Evolutionary conservation across 805 yeast genomes (phyloP), one percentile per base, ranked within the genome.

Genomic region (Kregervanrija delftensis): DNA sequence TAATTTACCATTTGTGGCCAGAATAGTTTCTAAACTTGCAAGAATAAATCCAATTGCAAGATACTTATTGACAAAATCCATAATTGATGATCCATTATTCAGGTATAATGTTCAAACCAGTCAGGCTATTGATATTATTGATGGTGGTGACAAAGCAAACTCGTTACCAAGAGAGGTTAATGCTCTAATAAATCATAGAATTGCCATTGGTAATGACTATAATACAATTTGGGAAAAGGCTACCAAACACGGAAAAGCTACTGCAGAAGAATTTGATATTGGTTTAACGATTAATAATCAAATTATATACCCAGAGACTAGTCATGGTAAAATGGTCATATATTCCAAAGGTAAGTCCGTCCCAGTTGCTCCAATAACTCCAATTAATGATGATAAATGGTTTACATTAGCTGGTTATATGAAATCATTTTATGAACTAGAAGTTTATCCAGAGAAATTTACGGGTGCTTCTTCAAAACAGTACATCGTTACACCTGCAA

Each of bases 61-160:
- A 44, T 45, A 57, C 2, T 50, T 53, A 11, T 67, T 75, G 17
- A 42, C 66, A 40, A 53, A 64, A 16, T 64, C 40, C 46, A 58
- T 56, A 43, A 44, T 43, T 11, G 41, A 49, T 5, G 52, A 57
- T 17, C 41, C 45, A n/a, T 28, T 42, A 33, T 49, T 51, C 35
- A 61, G 68, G 46, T 77, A 72, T 49, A 58, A 74, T 40, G 64
- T 81, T 22, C 67, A 72, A 44, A 83, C 91, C 0, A 72, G 86
- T 8, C 86, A 79, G 60, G 84, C 90, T 0, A 70, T 74, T 35
- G 88, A 82, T 55, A 69, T 81, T 16, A 70, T 86, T 46, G 56
- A 62, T 10, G 93, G 93, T 32, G 95, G 95, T 33, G 73, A 79
- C 44, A 86, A 86, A 62, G 69, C 79, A 28, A 86, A 86, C 57